Base-by-base conservation (phyloP, 2,329 filamentous ascomycete species). In the Verticillium isaacii region DNA sequence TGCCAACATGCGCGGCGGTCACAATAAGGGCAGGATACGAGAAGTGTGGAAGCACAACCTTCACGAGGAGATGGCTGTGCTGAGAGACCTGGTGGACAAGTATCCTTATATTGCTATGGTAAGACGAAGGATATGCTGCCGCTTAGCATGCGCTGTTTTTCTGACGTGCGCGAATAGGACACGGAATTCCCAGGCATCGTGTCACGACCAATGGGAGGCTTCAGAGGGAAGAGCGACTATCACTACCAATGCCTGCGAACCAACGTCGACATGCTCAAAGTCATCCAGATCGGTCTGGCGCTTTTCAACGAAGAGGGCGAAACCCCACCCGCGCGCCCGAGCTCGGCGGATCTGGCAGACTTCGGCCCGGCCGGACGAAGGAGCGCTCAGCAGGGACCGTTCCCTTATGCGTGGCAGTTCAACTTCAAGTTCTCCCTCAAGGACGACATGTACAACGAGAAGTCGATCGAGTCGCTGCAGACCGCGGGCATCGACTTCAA, bases 181-280 rank as follows among this genome's bases (percentile, higher is more conserved):
- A 97, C 95, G 29, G 94, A 98, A 74, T 99, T 99, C 69, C 95
- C 95, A n/a, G 95, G 95, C 62, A 93, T 99, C 60, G 94, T 99
- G 60, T 92, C 94, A 32, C 87, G 95, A 68, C 95, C 95, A 2
- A 98, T 99, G 83, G 95, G 95, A 57, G 88, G 90, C 61, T 99
- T 99, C 75, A 87, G 90, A 63, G 95, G 91, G 63, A 98, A 97
- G 79, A 95, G 93, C 67, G 94, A 97, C 70, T 99, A 99, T 73
- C 95, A 99, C 74, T 99, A 99, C 78, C 95, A 99, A 80, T 98
- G 94, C 64, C 83, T 99, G 56, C 91, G 95, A 64, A 96, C 93
- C 69, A 99, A 99, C 73, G 95, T 99, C 71, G 95, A 99, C 73
- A 87, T 99, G 71, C 86, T 99, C 70, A 97, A 96, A 75, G 93